These are phyloP conservation scores for Talaromyces albobiverticillius DNA, from an alignment of 2,329 filamentous ascomycete genomes.

Conservation along the genomic window DNA sequence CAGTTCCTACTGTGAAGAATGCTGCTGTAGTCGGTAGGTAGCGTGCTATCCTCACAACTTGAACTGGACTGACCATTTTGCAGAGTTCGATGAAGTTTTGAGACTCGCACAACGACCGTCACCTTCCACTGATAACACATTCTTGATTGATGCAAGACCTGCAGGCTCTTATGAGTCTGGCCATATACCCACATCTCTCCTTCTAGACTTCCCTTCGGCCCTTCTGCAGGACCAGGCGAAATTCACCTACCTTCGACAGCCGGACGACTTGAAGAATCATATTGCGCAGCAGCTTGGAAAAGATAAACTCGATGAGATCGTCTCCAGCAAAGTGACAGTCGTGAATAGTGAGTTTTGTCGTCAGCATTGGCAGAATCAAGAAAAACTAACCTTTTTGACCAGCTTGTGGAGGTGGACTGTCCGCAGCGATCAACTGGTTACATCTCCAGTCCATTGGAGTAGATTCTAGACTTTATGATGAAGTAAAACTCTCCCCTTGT, in stretches of 20 bases:
- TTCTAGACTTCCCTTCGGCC: neutral
- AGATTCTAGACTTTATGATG: neutral
- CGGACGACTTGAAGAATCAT: neutral
- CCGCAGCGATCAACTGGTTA: neutral
- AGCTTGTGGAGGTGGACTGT: neutral
- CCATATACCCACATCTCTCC: constrained; percentile 3
- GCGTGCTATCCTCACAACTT: neutral
- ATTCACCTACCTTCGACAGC: constrained; percentile 1
- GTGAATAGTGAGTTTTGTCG: neutral
- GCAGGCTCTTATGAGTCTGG: neutral
- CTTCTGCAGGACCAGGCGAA: neutral
- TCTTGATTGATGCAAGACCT: constrained; percentile 4
- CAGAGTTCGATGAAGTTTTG: neutral
- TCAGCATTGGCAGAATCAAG: no score
- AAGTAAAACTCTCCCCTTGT: neutral
- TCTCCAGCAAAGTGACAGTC: neutral
- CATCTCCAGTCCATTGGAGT: neutral
- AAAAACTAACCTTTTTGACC: neutral
- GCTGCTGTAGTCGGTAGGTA: neutral
- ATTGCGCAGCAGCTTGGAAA: neutral
- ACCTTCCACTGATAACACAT: neutral
- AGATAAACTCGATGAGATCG: neutral
- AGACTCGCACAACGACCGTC: neutral
- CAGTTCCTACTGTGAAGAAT: neutral
- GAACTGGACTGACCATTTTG: neutral